Conservation (phyloP, 129 eudicot genomes). For the Artemisia annua region DNA sequence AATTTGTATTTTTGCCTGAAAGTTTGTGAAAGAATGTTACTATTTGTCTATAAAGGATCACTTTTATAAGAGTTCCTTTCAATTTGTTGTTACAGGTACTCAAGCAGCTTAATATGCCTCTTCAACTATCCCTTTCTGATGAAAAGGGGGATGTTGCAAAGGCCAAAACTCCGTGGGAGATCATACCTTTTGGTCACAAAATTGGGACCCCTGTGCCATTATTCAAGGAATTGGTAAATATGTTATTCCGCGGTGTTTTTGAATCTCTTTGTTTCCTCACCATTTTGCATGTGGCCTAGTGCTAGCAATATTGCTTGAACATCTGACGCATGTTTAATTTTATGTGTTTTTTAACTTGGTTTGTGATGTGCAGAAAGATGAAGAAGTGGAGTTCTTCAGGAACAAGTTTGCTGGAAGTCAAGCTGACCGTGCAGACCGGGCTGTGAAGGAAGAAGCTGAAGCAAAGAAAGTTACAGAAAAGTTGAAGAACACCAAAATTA, state of each 20-base stretch:
- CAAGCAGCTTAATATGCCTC: constrained; percentile 79
- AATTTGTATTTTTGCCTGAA: not conserved
- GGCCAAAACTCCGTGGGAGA: constrained; percentile 83
- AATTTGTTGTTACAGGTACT: constrained; percentile 59
- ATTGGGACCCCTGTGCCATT: constrained; percentile 95
- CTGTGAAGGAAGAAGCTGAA: constrained; percentile 84
- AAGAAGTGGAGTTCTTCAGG: constrained; percentile 67
- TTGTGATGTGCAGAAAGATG: constrained; percentile 63
- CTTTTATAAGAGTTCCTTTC: not conserved
- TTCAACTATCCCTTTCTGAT: constrained; percentile 65
- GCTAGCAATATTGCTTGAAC: not conserved
- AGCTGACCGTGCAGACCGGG: constrained; percentile 95
- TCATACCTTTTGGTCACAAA: constrained; percentile 73
- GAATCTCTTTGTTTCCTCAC: constrained; percentile 2
- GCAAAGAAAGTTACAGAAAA: constrained; percentile 69
- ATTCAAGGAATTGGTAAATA: constrained; percentile 81
- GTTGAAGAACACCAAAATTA: constrained; percentile 58
- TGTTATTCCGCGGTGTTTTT: constrained; percentile 1
- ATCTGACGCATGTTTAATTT: not conserved
- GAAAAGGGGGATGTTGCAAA: constrained; percentile 67
- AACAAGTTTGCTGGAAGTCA: constrained; percentile 98
- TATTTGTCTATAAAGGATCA: not conserved
- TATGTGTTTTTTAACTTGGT: not conserved
- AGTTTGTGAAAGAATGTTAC: not conserved
- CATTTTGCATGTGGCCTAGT: constrained; percentile 5